phyloP scores from a whole-genome alignment of 192 early-diverging fungal genomes.

The Coemansia sp. region DNA sequence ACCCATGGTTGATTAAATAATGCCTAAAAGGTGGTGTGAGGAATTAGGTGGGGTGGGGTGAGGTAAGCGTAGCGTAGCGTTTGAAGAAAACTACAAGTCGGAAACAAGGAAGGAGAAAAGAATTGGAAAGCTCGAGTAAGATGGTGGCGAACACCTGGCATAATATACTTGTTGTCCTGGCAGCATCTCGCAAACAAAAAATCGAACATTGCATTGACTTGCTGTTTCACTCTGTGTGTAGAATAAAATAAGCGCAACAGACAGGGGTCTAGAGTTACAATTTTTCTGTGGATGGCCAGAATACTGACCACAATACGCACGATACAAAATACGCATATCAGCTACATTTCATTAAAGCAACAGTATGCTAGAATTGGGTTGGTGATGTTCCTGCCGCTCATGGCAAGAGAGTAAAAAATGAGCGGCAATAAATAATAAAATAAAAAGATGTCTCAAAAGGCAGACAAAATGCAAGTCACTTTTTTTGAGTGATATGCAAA shows the following conservation, averaged over 20 bases:
- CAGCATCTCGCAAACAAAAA: neutral
- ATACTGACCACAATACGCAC: neutral
- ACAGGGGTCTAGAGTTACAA: neutral
- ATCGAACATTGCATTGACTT: neutral
- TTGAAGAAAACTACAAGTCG: neutral
- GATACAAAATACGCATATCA: neutral
- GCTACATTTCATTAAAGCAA: neutral
- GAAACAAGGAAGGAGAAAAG: neutral
- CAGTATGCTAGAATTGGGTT: neutral
- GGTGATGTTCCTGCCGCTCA: neutral
- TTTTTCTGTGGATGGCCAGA: neutral
- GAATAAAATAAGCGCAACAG: neutral
- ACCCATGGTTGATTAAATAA: conserved; percentile 37
- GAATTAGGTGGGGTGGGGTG: conserved; percentile 2
- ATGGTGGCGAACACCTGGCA: neutral
- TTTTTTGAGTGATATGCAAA: neutral
- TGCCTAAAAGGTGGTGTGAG: neutral
- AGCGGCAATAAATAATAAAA: neutral
- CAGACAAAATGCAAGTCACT: neutral
- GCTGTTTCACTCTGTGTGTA: neutral
- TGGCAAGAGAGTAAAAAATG: neutral
- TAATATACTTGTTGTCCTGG: neutral
- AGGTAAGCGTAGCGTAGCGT: conserved; percentile 1
- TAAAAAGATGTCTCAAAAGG: neutral
- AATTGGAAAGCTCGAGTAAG: neutral